Evolutionary conservation across 2,329 filamentous ascomycete genomes (phyloP).

Genomic region (Penicillium sp.): DNA sequence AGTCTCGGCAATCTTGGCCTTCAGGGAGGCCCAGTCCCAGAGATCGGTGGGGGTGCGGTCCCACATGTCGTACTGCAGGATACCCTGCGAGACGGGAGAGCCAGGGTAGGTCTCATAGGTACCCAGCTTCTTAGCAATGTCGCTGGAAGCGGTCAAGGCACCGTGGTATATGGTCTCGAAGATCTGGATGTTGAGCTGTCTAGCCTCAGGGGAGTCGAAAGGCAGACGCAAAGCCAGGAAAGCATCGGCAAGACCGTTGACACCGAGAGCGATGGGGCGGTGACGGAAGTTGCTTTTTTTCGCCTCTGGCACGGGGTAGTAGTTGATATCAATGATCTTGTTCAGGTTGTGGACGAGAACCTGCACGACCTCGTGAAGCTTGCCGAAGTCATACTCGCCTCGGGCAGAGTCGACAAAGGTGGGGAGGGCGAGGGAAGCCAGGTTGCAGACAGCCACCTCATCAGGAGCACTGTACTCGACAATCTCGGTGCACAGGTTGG

Average conservation of each 20-base stretch:
- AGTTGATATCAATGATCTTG: slow-evolving; percentile 97
- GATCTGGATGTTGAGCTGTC: slow-evolving; percentile 93
- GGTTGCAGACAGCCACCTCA: slow-evolving; percentile 97
- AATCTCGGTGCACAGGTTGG: slow-evolving; percentile 98
- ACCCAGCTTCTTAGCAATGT: slow-evolving; percentile 79
- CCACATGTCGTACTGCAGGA: slow-evolving; percentile 99
- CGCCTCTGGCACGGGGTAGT: slow-evolving; percentile 95
- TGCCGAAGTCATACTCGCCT: slow-evolving; percentile 89
- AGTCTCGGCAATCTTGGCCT: slow-evolving; percentile 86
- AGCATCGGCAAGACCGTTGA: slow-evolving; percentile 94
- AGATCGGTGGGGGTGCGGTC: slow-evolving; percentile 87
- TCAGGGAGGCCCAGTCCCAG: slow-evolving; percentile 92
- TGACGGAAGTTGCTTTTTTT: slow-evolving; percentile 96
- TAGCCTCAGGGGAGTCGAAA: slow-evolving; percentile 93
- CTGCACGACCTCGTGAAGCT: slow-evolving; percentile 90
- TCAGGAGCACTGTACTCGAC: slow-evolving; percentile 96
- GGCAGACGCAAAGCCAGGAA: slow-evolving; percentile 96
- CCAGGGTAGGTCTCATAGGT: slow-evolving; percentile 89
- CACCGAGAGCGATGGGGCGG: slow-evolving; percentile 91
- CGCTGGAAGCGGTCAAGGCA: slow-evolving; percentile 81
- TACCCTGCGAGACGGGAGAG: slow-evolving; percentile 89
- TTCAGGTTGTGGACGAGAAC: slow-evolving; percentile 94
- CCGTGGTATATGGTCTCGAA: slow-evolving; percentile 99
- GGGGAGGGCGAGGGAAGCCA: slow-evolving; percentile 89
- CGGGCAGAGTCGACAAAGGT: slow-evolving; percentile 84